Base-by-base conservation (phyloP, 1,284 basidiomycete species). In the Ceratobasidium sp. region DNA sequence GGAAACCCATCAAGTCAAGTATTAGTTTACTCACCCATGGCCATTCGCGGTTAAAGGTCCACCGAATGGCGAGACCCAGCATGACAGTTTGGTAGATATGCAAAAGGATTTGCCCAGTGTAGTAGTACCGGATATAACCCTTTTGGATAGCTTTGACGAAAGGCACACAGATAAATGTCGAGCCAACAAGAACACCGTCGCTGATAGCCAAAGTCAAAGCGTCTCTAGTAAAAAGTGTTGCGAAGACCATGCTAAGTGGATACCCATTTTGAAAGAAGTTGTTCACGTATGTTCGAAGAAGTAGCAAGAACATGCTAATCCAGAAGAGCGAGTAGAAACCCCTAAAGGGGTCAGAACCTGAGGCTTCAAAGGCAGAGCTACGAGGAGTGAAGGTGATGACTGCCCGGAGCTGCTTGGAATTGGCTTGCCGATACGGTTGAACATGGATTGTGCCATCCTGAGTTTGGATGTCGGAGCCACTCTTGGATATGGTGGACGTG, bases 241-340 rank as follows among this genome's bases (percentile, higher is more conserved):
- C 96, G 82, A 99, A 98, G 13, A 88, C 90, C 79, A 96, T 87
- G 77, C 93, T 92, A 54, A 98, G 89, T 0, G 95, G 89, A 61
- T 92, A 91, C 38, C 96, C 96, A 48, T 90, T 92, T 7, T 89
- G 86, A 82, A 95, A 91, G 81, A 95, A 91, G 80, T 93, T 91
- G 64, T 90, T 88, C 61, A 96, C 86, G 82, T 95, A 95, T 0
- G 93, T 94, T 80, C 92, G 88, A 46, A 96, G 83, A 28, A 92
- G 91, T 81, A 95, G 92, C 66, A 97, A 88, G 81, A 94, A 96
- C 81, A 85, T 80, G 81, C 86, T 83, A 68, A 89, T 86, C 88
- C 96, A 98, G 86, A 98, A 98, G 73, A 98, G 89, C 1, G 93
- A 90, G 85, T 96, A 98, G 88, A 98, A 98, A 0, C 96, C 96